These are phyloP conservation scores for Microbotryum saponariae DNA, from an alignment of 1,284 basidiomycete species.

Conservation along the genomic window DNA sequence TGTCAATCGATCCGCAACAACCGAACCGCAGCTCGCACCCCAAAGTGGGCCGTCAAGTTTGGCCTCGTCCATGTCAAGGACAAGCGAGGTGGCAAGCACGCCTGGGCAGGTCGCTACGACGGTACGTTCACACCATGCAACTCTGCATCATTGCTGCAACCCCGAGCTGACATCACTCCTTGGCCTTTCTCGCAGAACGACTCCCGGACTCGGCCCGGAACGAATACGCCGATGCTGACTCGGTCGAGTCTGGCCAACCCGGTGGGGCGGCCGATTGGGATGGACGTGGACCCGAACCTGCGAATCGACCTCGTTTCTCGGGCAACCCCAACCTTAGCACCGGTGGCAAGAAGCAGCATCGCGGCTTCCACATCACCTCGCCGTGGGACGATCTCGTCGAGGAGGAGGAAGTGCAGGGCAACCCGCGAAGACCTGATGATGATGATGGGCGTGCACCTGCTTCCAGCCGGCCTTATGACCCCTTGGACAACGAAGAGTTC, in stretches of 20 bases:
- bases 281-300: conserved; percentile 28
- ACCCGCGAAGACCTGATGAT: conserved; percentile 3
- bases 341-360: not conserved
- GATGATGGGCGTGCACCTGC: conserved; percentile 6
- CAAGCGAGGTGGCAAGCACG: conserved; percentile 60
- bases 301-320: not conserved
- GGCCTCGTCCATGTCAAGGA: conserved; percentile 78
- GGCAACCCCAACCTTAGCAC: not conserved
- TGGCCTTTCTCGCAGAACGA: conserved; percentile 2
- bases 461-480: conserved; percentile 15
- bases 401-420: conserved; percentile 27
- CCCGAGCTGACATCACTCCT: not conserved
- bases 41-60: conserved; percentile 85
- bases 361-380: conserved; percentile 11
- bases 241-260: conserved; percentile 3
- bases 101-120: conserved; percentile 63
- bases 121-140: conserved; percentile 6
- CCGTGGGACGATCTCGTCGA: conserved; percentile 28
- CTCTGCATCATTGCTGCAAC: not conserved
- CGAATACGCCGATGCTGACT: conserved; percentile 12
- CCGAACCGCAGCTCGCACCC: conserved; percentile 79
- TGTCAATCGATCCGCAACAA: conserved; percentile 87
- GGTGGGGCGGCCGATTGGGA: conserved; percentile 21
- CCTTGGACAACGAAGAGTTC: conserved; percentile 28
- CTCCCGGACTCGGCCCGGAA: conserved; percentile 9